Percentiles rank a stretch among this genome's conserved stretches.
Conservation (phyloP, 192 early-diverging fungal species). For the Backusella mclennaniae region DNA sequence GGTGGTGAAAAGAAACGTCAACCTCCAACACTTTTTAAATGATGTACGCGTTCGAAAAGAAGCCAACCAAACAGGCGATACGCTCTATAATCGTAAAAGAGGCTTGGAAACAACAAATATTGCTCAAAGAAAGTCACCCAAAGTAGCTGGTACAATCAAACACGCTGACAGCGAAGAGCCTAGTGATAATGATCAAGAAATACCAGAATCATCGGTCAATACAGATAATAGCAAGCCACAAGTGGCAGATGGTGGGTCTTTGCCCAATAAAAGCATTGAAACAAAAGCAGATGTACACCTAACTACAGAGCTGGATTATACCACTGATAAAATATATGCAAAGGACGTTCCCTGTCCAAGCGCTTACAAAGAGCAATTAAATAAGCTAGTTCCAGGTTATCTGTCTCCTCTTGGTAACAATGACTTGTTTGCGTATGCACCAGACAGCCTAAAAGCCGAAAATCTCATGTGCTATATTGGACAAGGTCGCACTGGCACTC, state of each 20-base stretch:
- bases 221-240: background rate
- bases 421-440: slow-evolving; percentile 22
- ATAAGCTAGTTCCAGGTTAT: slow-evolving; percentile 17
- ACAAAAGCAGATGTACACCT: background rate
- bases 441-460: slow-evolving; percentile 18
- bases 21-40: background rate
- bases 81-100: background rate
- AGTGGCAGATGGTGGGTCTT: background rate
- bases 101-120: background rate
- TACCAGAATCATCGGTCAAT: background rate
- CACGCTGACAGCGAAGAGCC: background rate
- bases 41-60: background rate
- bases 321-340: slow-evolving; percentile 6
- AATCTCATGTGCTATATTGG: slow-evolving; percentile 40
- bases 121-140: background rate
- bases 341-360: slow-evolving; percentile 29
- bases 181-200: background rate
- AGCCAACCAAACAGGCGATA: background rate
- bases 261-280: background rate
- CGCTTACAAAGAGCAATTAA: slow-evolving; percentile 1
- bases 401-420: slow-evolving; percentile 18
- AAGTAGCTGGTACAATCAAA: background rate
- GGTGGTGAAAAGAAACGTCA: background rate
- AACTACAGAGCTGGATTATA: background rate
- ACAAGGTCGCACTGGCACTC: slow-evolving; percentile 17